Conservation (phyloP, 331 rosid genomes). For the Acacia pycnantha region DNA sequence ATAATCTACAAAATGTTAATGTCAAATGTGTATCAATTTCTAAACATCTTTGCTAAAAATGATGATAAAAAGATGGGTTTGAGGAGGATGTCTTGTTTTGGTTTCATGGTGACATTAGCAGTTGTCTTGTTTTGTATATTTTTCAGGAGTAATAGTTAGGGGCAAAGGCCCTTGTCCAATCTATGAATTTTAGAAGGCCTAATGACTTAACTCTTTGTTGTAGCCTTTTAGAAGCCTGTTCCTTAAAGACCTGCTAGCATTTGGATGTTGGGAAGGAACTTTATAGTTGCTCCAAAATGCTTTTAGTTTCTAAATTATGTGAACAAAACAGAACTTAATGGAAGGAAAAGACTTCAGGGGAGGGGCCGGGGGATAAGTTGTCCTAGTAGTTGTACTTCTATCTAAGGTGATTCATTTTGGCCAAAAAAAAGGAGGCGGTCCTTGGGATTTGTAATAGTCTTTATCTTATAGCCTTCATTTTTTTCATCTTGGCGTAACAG, state of each 20-base stretch:
- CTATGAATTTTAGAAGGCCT: not conserved
- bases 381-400: not conserved
- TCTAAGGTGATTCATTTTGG: not conserved
- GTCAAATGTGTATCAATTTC: not conserved
- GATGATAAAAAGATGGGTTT: not conserved
- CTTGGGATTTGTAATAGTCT: conserved; percentile 3
- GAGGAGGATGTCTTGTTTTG: not conserved
- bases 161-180: not conserved
- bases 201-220: not conserved
- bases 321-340: not conserved
- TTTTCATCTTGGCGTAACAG: conserved; percentile 19
- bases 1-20: not conserved
- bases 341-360: not conserved
- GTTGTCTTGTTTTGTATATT: not conserved
- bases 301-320: not conserved
- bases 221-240: not conserved
- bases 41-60: not conserved
- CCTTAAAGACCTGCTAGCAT: not conserved
- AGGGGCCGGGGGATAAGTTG: not conserved
- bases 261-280: not conserved
- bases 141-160: not conserved
- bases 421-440: not conserved
- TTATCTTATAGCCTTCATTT: not conserved
- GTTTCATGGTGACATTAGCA: not conserved
- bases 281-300: not conserved